Evolutionary conservation across 2,329 filamentous ascomycete species (phyloP).

Genomic region (Didymella keratinophila): DNA sequence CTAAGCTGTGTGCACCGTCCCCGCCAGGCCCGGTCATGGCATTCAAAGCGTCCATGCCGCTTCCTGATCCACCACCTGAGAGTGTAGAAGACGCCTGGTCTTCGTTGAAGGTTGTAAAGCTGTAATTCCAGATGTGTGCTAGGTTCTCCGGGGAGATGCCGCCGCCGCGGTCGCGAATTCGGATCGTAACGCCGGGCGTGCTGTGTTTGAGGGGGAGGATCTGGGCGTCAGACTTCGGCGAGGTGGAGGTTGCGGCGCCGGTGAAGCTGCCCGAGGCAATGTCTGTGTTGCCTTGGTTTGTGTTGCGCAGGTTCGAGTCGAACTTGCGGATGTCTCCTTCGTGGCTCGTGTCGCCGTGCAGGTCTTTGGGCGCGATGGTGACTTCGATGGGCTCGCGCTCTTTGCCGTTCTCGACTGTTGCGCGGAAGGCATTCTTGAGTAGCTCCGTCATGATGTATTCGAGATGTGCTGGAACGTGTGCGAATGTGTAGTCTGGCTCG

Average conservation of each 20-base stretch:
- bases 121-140: conserved; percentile 94
- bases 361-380: conserved; percentile 75
- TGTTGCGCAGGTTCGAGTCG: conserved; percentile 22
- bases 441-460: conserved; percentile 98
- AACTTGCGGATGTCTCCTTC: conserved; percentile 4
- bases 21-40: conserved; percentile 76
- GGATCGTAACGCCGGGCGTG: conserved; percentile 86
- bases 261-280: conserved; percentile 43
- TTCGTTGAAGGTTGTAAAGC: conserved; percentile 92
- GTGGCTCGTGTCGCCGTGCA: conserved; percentile 18
- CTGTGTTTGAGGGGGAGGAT: conserved; percentile 59
- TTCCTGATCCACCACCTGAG: conserved; percentile 48
- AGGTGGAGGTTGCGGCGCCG: conserved; percentile 28
- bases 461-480: conserved; percentile 92
- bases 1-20: conserved; percentile 79
- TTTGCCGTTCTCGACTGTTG: conserved; percentile 84
- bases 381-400: conserved; percentile 85
- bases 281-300: conserved; percentile 45
- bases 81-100: conserved; percentile 60
- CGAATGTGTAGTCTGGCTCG: conserved; percentile 85
- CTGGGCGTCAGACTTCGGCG: conserved; percentile 41
- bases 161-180: conserved; percentile 93
- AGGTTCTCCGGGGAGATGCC: conserved; percentile 87
- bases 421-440: conserved; percentile 95
- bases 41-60: conserved; percentile 71